Evolutionary conservation across 108 stramenopile genomes (phyloP).

Genomic region (Pseudonitzschia pungens): DNA sequence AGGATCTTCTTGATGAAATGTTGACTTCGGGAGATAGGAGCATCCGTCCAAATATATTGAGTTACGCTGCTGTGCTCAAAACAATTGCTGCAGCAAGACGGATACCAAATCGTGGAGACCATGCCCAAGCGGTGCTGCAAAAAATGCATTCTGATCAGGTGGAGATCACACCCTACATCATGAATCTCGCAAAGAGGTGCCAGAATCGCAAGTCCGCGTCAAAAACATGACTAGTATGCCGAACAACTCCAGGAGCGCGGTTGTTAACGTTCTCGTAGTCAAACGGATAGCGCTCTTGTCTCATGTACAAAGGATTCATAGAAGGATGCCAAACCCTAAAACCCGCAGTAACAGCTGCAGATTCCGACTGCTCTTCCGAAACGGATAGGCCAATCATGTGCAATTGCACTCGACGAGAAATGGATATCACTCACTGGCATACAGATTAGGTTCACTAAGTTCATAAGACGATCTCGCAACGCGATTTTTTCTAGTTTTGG

Average conservation of each 20-base stretch:
- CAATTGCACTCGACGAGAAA: too few species aligned
- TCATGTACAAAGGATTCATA: too few species aligned
- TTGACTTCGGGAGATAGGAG: neutral
- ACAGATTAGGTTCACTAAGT: too few species aligned
- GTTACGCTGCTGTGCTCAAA: conserved; percentile 26
- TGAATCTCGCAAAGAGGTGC: conserved; percentile 11
- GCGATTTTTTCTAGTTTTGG: too few species aligned
- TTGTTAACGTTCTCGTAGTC: neutral
- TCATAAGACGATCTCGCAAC: too few species aligned
- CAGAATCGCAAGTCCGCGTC: neutral
- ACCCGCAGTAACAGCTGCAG: too few species aligned
- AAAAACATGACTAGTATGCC: neutral
- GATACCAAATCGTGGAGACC: conserved; percentile 23
- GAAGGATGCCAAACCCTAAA: too few species aligned
- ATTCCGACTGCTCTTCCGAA: too few species aligned
- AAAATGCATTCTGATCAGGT: conserved; percentile 18
- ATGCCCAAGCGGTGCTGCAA: conserved; percentile 17
- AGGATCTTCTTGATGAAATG: conserved; percentile 30
- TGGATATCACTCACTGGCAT: too few species aligned
- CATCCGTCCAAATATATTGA: conserved; percentile 27
- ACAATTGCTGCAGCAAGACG: conserved; percentile 26
- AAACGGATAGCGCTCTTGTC: too few species aligned
- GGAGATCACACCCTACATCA: conserved; percentile 25
- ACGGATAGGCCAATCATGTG: too few species aligned
- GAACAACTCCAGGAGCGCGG: neutral